These are phyloP conservation scores for Mixia osmundae DNA, from an alignment of 1,284 basidiomycete species.

Conservation along the genomic window DNA sequence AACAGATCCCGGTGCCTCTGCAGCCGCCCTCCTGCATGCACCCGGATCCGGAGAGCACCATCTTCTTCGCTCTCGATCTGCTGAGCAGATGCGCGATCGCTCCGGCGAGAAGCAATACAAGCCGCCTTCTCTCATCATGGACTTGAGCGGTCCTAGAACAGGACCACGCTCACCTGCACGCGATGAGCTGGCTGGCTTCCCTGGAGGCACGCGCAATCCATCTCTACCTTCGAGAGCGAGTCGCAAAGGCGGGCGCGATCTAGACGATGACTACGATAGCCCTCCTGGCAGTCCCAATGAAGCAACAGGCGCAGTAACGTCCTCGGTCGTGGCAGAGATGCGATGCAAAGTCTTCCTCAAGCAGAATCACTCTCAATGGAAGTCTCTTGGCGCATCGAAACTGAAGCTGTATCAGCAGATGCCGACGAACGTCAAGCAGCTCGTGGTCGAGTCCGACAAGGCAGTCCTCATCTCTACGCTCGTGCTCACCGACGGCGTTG, in stretches of 20 bases:
- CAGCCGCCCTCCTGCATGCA: too few relatives aligned
- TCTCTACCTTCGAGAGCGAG: constrained; percentile 24
- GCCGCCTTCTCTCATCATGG: too few relatives aligned
- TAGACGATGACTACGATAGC: constrained; percentile 6
- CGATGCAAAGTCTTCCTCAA: constrained; percentile 96
- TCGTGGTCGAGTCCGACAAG: constrained; percentile 77
- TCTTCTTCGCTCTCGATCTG: too few relatives aligned
- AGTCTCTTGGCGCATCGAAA: constrained; percentile 65
- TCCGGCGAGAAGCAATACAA: too few relatives aligned
- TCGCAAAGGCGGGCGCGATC: not conserved
- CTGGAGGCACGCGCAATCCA: too few relatives aligned
- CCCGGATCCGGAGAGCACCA: too few relatives aligned
- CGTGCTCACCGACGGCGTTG: constrained; percentile 82
- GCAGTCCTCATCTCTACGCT: constrained; percentile 80
- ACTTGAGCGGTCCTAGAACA: too few relatives aligned
- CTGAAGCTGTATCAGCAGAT: constrained; percentile 57
- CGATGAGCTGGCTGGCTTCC: too few relatives aligned
- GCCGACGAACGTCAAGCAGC: constrained; percentile 74
- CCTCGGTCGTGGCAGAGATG: constrained; percentile 69
- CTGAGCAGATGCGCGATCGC: too few relatives aligned
- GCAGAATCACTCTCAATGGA: constrained; percentile 91
- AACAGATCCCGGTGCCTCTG: too few relatives aligned
- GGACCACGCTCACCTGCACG: too few relatives aligned
- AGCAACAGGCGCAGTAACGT: constrained; percentile 26
- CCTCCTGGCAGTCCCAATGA: constrained; percentile 12